Percentiles rank a stretch among this genome's conserved stretches.
phyloP scores from a whole-genome alignment of 192 early-diverging fungal genomes.

The Coemansia sp. region DNA sequence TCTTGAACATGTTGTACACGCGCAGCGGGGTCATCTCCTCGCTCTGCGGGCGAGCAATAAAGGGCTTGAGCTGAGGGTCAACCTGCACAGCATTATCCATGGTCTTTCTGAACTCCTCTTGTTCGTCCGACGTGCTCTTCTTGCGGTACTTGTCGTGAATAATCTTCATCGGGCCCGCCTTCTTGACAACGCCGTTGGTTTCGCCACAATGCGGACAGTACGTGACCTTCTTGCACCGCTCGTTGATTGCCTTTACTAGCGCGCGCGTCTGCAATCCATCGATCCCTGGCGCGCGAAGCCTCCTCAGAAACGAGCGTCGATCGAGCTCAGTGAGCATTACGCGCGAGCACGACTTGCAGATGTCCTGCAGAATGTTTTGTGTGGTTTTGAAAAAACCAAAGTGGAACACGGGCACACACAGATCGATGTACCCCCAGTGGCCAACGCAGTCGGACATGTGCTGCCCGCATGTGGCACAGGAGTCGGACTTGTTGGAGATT shows the following conservation, averaged over 20 bases:
- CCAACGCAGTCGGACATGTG: constrained; percentile 89
- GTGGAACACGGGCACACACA: constrained; percentile 95
- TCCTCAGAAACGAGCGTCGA: constrained; percentile 66
- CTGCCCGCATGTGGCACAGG: constrained; percentile 90
- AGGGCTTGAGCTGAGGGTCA: constrained; percentile 73
- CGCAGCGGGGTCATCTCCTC: constrained; percentile 93
- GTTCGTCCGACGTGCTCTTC: constrained; percentile 76
- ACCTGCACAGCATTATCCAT: constrained; percentile 71
- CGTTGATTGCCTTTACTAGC: constrained; percentile 81
- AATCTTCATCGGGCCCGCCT: constrained; percentile 91
- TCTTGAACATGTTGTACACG: constrained; percentile 82
- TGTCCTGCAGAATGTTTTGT: constrained; percentile 88
- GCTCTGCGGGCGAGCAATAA: constrained; percentile 75
- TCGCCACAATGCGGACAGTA: constrained; percentile 81
- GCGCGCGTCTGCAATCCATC: constrained; percentile 79
- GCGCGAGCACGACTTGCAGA: constrained; percentile 93
- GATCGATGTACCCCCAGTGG: constrained; percentile 92
- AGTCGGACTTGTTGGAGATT: constrained; percentile 76
- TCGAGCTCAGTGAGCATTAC: constrained; percentile 84
- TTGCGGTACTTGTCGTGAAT: constrained; percentile 92
- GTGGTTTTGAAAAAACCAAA: constrained; percentile 95
- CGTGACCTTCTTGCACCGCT: constrained; percentile 81
- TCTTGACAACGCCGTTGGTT: constrained; percentile 90
- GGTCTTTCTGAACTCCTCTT: constrained; percentile 69
- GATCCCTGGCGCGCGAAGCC: constrained; percentile 72